phyloP scores from a whole-genome alignment of 2,329 filamentous ascomycete genomes.

The Scedosporium apiospermum region DNA sequence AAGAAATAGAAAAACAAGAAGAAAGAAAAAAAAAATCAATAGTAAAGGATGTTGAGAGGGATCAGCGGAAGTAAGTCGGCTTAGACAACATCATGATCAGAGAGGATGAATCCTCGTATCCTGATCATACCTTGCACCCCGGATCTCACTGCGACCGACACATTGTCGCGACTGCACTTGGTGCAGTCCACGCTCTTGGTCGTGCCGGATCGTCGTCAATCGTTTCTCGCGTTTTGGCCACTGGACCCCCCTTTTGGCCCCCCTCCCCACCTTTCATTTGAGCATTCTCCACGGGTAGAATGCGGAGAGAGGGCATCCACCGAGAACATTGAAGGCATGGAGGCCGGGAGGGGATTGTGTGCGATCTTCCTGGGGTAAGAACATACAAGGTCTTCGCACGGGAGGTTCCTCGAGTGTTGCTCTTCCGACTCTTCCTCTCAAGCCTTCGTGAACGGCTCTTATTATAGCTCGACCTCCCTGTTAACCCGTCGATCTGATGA shows the following conservation, averaged over 20 bases:
- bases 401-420: not conserved
- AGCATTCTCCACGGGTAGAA: not conserved
- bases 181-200: not conserved
- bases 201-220: constrained; percentile 2
- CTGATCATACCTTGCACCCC: not conserved
- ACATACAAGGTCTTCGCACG: not conserved
- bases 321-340: not conserved
- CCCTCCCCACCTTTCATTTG: not conserved
- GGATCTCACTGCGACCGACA: not conserved
- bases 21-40: too few relatives aligned
- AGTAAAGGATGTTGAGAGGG: too few relatives aligned
- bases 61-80: not conserved
- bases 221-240: constrained; percentile 2
- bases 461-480: not conserved
- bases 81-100: not conserved
- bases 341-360: not conserved
- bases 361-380: not conserved
- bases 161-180: not conserved
- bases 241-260: not conserved
- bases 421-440: not conserved
- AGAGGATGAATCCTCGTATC: not conserved
- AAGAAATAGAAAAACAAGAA: too few relatives aligned
- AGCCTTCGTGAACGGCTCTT: not conserved
- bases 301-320: not conserved
- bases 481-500: not conserved